Evolutionary conservation across 148 eudicot species (phyloP), one percentile per base, ranked within the genome.

Genomic region (Arbutus unedo): DNA sequence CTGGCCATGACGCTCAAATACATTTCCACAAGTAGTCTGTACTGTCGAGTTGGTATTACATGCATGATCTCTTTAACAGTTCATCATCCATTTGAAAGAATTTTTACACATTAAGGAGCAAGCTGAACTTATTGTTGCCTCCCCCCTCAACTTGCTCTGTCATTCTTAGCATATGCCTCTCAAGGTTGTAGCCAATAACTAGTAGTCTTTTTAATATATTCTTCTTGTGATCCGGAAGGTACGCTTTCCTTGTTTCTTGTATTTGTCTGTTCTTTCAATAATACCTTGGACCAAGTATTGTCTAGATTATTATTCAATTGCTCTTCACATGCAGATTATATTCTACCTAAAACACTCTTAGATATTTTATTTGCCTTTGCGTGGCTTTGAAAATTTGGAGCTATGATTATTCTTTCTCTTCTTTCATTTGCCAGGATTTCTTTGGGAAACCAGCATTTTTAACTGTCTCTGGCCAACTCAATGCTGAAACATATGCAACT

Each of bases 401-500:
- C 14, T 59, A 3, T 64, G 9, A 4, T 18, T 55, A 41, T 55
- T 51, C 31, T 8, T 76, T 49, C 59, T 21, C 47, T 72, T 57
- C 44, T 71, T 81, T 80, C 51, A 8, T 85, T 44, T 88, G 85
- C 81, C 97, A 96, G 99, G 99, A 96, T 86, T 96, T 96, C 84
- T 96, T 96, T 85, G 98, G 95, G 82, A 96, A 92, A 86, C 99
- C 97, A 74, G 99, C 99, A 64, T 94, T 94, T 85, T 85, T 96
- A 86, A 96, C 99, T 14, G 99, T 96, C 48, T 96, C 99, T 47
- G 99, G 99, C 82, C 99, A 96, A 89, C 96, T 96, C 78, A 96
- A 96, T 92, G 99, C 92, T 79, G 99, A 96, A 89, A 92, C 99
- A 88, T 94, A 94, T 90, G 99, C 99, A 21, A 96, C 99, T 83